Evolutionary conservation across 768 basidiomycete genomes (phyloP).

Genomic region (Leccinum subgranulosum): DNA sequence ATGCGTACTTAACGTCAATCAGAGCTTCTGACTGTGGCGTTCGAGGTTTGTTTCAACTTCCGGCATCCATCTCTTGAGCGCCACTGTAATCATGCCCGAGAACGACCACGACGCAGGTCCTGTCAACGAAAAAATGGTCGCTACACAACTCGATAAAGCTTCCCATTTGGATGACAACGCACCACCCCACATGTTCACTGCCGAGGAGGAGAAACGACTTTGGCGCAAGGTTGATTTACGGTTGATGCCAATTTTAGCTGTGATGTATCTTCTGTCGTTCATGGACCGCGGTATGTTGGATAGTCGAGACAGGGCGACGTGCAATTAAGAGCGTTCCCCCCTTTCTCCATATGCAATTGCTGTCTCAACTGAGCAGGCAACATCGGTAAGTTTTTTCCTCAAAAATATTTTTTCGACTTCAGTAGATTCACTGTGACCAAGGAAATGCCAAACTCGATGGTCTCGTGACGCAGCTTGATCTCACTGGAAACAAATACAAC

Average conservation of each 20-base stretch:
- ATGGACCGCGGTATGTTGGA: conserved; percentile 52
- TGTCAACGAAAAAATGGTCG: neutral
- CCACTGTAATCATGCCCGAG: neutral
- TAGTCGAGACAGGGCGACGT: neutral
- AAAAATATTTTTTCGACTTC: neutral
- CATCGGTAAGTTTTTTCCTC: conserved; percentile 40
- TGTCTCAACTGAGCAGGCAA: conserved; percentile 39
- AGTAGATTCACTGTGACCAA: neutral
- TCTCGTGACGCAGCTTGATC: conserved; percentile 50
- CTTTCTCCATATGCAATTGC: neutral
- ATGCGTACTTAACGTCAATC: neutral
- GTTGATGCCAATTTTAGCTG: conserved; percentile 53
- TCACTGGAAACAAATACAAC: conserved; percentile 61
- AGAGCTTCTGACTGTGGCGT: neutral
- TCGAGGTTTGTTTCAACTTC: neutral
- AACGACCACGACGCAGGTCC: neutral
- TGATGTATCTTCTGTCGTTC: conserved; percentile 64
- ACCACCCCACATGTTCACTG: conserved; percentile 6
- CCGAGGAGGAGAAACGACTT: conserved; percentile 48
- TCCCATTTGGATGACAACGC: neutral
- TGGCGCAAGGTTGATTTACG: conserved; percentile 58
- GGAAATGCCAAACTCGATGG: conserved; percentile 72
- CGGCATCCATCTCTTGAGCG: neutral
- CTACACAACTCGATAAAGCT: neutral
- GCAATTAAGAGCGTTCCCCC: neutral